Conservation (phyloP, 1,284 basidiomycete genomes). For the Microbotryomycetes sp. region DNA sequence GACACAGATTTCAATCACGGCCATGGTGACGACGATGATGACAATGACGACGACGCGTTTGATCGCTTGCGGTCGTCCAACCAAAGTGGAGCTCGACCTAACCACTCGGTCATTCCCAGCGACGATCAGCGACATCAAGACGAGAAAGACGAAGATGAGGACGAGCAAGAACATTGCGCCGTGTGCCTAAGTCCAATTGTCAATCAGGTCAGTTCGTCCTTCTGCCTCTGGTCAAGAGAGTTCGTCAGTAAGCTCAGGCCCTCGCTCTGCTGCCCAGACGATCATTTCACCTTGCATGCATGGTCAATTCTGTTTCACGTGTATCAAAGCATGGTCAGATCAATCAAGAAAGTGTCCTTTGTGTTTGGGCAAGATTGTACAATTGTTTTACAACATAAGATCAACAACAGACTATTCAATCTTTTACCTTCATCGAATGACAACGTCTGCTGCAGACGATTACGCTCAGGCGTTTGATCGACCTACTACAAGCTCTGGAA, state of each 20-base stretch:
- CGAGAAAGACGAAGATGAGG: slow-evolving; percentile 13
- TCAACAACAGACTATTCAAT: slow-evolving; percentile 38
- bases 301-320: slow-evolving; percentile 41
- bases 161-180: slow-evolving; percentile 36
- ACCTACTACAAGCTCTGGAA: not conserved
- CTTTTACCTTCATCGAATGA: slow-evolving; percentile 34
- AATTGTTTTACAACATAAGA: slow-evolving; percentile 39
- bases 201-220: slow-evolving; percentile 28
- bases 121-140: not conserved
- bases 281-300: slow-evolving; percentile 39
- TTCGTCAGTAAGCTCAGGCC: too few relatives aligned
- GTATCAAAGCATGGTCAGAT: slow-evolving; percentile 39
- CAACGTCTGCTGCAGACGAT: not conserved
- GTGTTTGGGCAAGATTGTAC: slow-evolving; percentile 36
- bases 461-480: slow-evolving; percentile 1
- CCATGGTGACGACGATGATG: not conserved
- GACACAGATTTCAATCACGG: not conserved
- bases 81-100: too few relatives aligned
- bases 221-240: too few relatives aligned
- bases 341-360: slow-evolving; percentile 40
- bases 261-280: too few relatives aligned
- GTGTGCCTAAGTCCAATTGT: slow-evolving; percentile 39
- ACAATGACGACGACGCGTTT: not conserved
- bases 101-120: not conserved
- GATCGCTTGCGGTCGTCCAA: not conserved